Percentiles rank a stretch among this genome's conserved stretches.
phyloP scores from a whole-genome alignment of 495 filamentous ascomycete genomes.

The Saxispiralis lemnorum region DNA sequence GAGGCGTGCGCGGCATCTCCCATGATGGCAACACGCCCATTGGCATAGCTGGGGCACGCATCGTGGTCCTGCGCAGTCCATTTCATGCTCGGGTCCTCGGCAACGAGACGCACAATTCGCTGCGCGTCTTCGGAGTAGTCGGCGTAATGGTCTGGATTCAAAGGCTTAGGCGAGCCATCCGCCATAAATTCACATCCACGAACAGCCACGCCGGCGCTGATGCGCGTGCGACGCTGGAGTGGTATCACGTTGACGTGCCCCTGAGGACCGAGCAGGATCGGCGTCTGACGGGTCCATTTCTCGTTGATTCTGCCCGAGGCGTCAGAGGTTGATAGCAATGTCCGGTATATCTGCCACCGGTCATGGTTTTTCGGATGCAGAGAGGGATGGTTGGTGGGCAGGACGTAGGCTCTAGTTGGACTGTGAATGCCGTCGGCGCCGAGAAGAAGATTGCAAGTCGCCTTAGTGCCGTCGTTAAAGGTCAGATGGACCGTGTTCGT shows the following conservation, averaged over 20 bases:
- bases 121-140: conserved; percentile 13
- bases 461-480: conserved; percentile 12
- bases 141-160: conserved; percentile 8
- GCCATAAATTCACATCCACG: conserved; percentile 6
- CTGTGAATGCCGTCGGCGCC: conserved; percentile 18
- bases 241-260: conserved; percentile 10
- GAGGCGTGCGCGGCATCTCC: conserved; percentile 14
- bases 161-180: not conserved
- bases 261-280: conserved; percentile 9
- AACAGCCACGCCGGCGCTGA: conserved; percentile 9
- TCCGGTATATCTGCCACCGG: conserved; percentile 29
- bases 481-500: conserved; percentile 2
- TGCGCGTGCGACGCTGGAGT: conserved; percentile 8
- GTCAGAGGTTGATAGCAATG: conserved; percentile 20
- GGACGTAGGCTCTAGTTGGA: conserved; percentile 24
- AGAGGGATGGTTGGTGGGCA: conserved; percentile 25
- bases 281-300: conserved; percentile 8
- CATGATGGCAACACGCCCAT: conserved; percentile 10
- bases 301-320: conserved; percentile 7
- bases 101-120: conserved; percentile 7
- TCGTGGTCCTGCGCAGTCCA: conserved; percentile 14
- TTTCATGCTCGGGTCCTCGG: conserved; percentile 2
- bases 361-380: conserved; percentile 25
- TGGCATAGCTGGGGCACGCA: conserved; percentile 7
- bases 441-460: conserved; percentile 8